Percentiles rank a stretch among this genome's conserved stretches.
Evolutionary conservation across 75 land plant species (phyloP).

Genomic region (Sequoiadendron giganteum): DNA sequence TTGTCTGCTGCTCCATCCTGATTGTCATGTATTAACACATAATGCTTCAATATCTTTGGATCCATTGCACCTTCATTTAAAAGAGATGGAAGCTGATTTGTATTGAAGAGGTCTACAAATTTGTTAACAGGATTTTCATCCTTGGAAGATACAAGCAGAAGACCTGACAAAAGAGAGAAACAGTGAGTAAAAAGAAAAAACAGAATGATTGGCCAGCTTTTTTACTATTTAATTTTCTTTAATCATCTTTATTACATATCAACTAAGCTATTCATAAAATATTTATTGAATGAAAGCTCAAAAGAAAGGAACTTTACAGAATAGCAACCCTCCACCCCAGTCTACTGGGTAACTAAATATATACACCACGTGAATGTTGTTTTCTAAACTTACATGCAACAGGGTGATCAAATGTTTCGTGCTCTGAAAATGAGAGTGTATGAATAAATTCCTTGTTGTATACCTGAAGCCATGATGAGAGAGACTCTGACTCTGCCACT

Average conservation of each 20-base stretch:
- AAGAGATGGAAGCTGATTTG: conserved; percentile 76
- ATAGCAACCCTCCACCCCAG: background rate
- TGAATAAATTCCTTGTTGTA: conserved; percentile 76
- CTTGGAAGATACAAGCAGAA: conserved; percentile 87
- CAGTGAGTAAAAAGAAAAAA: background rate
- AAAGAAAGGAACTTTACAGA: background rate
- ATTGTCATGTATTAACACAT: conserved; percentile 84
- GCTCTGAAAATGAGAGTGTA: conserved; percentile 88
- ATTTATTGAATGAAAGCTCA: background rate
- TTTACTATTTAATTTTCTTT: background rate
- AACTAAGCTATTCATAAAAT: background rate
- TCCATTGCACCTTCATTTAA: conserved; percentile 97
- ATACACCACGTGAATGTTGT: background rate
- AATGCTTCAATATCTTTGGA: conserved; percentile 87
- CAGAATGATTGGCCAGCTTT: background rate
- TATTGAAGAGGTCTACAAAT: conserved; percentile 87
- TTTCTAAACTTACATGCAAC: conserved; percentile 77
- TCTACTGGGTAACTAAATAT: background rate
- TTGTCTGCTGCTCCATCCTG: conserved; percentile 79
- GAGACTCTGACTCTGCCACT: conserved; percentile 62
- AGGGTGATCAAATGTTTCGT: conserved; percentile 99
- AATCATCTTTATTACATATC: background rate
- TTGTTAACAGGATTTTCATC: conserved; percentile 81
- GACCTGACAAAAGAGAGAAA: conserved; percentile 48
- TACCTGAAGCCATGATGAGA: conserved; percentile 79